Evolutionary conservation across 208 protist species (phyloP).

Genomic region (Acanthamoeba sp.): DNA sequence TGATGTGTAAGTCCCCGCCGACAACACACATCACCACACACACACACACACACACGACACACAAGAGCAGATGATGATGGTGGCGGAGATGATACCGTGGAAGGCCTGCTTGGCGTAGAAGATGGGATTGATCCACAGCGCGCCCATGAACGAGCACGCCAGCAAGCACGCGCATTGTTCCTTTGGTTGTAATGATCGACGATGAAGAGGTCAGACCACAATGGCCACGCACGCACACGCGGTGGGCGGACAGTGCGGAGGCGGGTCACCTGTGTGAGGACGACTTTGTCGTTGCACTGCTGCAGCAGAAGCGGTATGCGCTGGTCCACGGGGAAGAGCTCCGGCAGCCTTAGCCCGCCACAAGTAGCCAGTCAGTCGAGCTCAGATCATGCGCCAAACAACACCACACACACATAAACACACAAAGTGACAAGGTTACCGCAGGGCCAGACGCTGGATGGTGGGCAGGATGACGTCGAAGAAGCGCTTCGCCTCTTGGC

Average conservation of each 20-base stretch:
- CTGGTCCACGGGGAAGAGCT: slow-evolving; percentile 67
- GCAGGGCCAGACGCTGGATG: not conserved
- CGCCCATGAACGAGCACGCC: slow-evolving; percentile 79
- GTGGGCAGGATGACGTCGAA: not conserved
- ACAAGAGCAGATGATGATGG: not conserved
- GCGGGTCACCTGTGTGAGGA: not conserved
- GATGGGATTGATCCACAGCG: slow-evolving; percentile 51
- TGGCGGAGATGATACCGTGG: not conserved
- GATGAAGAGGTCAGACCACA: too few relatives aligned
- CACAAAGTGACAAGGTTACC: not conserved
- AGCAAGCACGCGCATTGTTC: slow-evolving; percentile 76
- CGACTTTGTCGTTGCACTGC: slow-evolving; percentile 17
- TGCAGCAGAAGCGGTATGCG: slow-evolving; percentile 20
- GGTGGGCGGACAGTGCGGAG: too few relatives aligned
- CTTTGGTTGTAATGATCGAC: too few relatives aligned
- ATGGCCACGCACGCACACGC: too few relatives aligned
- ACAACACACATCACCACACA: too few relatives aligned
- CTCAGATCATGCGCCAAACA: not conserved
- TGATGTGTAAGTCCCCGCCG: too few relatives aligned
- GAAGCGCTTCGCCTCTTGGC: not conserved
- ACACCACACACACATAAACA: not conserved
- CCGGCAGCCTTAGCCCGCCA: slow-evolving; percentile 68
- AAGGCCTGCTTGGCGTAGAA: not conserved
- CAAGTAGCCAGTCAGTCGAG: not conserved
- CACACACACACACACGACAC: too few relatives aligned